A percentile compares a stretch with the other conserved stretches of the same genome.
Conservation (phyloP, 257 asterid genomes). For the Oldenlandia corymbosa region DNA sequence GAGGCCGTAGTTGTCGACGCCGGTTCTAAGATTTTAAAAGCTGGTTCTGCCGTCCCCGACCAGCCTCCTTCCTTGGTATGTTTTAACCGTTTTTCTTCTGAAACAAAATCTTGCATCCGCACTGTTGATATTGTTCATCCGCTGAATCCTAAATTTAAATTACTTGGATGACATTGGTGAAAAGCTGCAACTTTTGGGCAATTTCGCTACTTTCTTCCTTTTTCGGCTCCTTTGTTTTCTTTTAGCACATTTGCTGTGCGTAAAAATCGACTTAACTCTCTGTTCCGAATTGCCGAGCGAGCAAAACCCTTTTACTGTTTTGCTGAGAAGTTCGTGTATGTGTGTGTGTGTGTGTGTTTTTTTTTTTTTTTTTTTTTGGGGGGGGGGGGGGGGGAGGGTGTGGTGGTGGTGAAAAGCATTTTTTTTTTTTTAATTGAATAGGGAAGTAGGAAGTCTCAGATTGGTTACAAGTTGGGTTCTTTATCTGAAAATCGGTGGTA, state of each 20-base stretch:
- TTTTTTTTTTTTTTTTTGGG: too few species aligned
- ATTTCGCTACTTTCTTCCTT: not conserved
- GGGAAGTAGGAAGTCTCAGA: not conserved
- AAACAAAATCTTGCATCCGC: too few species aligned
- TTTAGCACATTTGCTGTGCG: not conserved
- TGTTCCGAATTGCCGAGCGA: not conserved
- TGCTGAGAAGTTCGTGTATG: conserved; percentile 8
- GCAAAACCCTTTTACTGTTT: not conserved
- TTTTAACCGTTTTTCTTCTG: not conserved
- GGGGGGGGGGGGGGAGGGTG: too few species aligned
- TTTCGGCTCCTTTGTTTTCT: not conserved
- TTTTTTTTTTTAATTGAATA: not conserved
- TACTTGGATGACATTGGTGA: not conserved
- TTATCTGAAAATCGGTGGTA: not conserved
- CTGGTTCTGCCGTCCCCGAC: conserved; percentile 92
- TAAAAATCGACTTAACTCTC: not conserved
- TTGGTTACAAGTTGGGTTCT: not conserved
- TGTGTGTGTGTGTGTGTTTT: too few species aligned
- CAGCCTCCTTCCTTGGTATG: conserved; percentile 89
- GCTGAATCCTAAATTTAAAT: not conserved
- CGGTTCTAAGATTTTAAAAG: conserved; percentile 77
- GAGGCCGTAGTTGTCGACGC: conserved; percentile 94
- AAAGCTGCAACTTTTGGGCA: not conserved
- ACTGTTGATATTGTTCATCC: not conserved
- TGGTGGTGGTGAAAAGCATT: not conserved